Conservation (phyloP, 2,329 filamentous ascomycete species). For the Ophiostoma novo-ulmi region DNA sequence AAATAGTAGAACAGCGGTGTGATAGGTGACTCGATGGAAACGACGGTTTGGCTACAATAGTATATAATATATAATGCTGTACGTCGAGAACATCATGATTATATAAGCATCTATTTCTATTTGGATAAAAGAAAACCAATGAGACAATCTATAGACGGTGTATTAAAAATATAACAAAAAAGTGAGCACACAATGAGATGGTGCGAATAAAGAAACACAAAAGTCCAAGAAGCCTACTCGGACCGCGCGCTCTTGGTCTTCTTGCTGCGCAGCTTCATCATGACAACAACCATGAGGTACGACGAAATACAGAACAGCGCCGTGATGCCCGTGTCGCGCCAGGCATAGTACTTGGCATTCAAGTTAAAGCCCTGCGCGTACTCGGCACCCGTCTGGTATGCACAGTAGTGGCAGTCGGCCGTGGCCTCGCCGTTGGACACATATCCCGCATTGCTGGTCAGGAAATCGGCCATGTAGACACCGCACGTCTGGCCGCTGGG, state of each 20-base stretch:
- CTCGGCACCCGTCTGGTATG: slow-evolving; percentile 47
- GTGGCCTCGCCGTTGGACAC: slow-evolving; percentile 48
- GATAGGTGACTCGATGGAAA: background rate
- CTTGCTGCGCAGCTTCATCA: slow-evolving; percentile 29
- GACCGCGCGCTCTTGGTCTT: slow-evolving; percentile 26
- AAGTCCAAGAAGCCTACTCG: slow-evolving; percentile 22
- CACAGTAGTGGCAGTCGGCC: slow-evolving; percentile 51
- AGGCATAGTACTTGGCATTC: slow-evolving; percentile 53
- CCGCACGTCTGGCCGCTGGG: slow-evolving; percentile 53
- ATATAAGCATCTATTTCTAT: background rate
- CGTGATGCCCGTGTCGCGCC: slow-evolving; percentile 62
- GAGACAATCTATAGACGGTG: background rate
- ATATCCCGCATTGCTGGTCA: slow-evolving; percentile 46
- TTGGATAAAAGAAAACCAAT: background rate
- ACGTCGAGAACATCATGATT: background rate
- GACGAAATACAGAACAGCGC: slow-evolving; percentile 49
- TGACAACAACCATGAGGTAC: slow-evolving; percentile 37
- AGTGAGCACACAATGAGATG: background rate
- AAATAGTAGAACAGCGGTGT: background rate
- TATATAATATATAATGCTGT: no score
- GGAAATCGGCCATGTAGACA: slow-evolving; percentile 53
- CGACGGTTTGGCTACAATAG: no score
- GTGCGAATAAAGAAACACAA: background rate
- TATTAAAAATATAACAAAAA: background rate
- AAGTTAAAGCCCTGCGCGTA: slow-evolving; percentile 44